Percentiles rank a stretch among this genome's conserved stretches.
phyloP scores from a whole-genome alignment of 75 land plant genomes.

The Cryptomeria japonica region DNA sequence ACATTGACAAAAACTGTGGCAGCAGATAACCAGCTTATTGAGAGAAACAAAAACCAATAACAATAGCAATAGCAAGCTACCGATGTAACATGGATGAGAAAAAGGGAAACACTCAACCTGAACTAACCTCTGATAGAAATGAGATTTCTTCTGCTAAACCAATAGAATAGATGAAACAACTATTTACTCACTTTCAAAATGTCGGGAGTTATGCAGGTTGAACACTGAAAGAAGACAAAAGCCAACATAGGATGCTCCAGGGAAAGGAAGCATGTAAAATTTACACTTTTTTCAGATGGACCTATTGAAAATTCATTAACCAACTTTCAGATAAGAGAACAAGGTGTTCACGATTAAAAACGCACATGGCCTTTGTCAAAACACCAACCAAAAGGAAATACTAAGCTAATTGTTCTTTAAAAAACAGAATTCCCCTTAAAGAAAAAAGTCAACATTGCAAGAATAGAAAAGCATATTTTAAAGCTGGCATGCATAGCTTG shows the following conservation, averaged over 20 bases:
- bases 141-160: not conserved
- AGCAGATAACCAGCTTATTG: not conserved
- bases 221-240: not conserved
- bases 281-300: not conserved
- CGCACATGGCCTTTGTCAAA: not conserved
- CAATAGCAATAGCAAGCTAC: not conserved
- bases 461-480: not conserved
- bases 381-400: not conserved
- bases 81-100: not conserved
- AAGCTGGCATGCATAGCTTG: not conserved
- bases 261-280: not conserved
- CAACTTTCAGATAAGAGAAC: not conserved
- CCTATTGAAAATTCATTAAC: not conserved
- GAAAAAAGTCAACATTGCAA: not conserved
- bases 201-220: not conserved
- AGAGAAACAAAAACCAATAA: slow-evolving; percentile 9
- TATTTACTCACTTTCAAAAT: not conserved
- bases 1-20: not conserved
- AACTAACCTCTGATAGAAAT: not conserved
- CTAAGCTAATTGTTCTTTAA: not conserved
- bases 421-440: not conserved
- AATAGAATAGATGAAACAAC: not conserved
- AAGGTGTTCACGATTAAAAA: not conserved
- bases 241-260: not conserved
- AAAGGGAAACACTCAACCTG: not conserved